A percentile compares a stretch with the other conserved stretches of the same genome.
These are phyloP conservation scores for Hydrangea macrophylla DNA, from an alignment of 148 eudicot species.

Conservation along the genomic window DNA sequence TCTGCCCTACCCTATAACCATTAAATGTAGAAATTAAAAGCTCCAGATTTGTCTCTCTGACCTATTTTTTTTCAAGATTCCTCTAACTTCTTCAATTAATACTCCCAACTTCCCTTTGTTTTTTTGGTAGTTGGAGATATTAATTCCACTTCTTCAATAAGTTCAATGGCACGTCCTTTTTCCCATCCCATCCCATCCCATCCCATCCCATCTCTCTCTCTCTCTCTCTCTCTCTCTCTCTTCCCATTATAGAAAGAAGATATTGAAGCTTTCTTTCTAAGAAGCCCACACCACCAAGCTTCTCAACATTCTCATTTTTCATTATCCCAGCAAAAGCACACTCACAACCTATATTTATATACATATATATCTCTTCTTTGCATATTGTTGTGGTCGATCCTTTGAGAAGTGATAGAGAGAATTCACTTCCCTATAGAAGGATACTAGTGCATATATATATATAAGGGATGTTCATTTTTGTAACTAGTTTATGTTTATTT, in stretches of 20 bases:
- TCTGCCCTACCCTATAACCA: constrained; percentile 24
- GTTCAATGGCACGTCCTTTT: too few relatives aligned
- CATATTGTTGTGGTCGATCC: background rate
- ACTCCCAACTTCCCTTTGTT: constrained; percentile 25
- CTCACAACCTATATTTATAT: too few relatives aligned
- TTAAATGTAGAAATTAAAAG: constrained; percentile 25
- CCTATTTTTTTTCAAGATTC: constrained; percentile 22
- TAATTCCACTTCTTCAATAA: constrained; percentile 21
- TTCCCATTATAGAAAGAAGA: background rate
- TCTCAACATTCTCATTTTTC: background rate
- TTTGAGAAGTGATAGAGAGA: too few relatives aligned
- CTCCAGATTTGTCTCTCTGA: constrained; percentile 23
- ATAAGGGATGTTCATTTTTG: too few relatives aligned
- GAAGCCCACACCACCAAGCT: background rate
- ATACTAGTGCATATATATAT: background rate
- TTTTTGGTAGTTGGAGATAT: constrained; percentile 29
- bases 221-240: background rate
- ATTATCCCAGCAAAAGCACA: background rate
- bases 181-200: too few relatives aligned
- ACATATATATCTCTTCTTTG: background rate
- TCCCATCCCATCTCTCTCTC: background rate
- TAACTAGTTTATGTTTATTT: background rate
- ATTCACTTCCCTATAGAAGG: too few relatives aligned
- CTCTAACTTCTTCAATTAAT: constrained; percentile 24
- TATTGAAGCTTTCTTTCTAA: background rate